phyloP scores from a whole-genome alignment of 2,329 filamentous ascomycete species.

The Domatiomyces globalis region DNA sequence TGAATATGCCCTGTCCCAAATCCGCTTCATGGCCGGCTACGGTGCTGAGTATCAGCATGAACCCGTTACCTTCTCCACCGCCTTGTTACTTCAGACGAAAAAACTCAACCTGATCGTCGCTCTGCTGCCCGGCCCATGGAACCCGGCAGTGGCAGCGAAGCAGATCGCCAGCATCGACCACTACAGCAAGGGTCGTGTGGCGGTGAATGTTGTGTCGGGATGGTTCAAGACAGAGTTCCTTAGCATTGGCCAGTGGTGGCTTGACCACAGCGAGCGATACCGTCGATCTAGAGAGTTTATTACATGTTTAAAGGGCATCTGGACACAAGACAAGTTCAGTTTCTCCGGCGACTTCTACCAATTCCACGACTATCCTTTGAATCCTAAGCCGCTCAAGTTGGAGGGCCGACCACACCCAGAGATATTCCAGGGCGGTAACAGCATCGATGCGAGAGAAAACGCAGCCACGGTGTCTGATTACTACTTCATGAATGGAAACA shows the following conservation, averaged over 20 bases:
- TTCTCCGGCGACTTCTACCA: conserved; percentile 41
- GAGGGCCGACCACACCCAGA: conserved; percentile 36
- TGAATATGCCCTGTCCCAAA: conserved; percentile 39
- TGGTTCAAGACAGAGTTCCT: conserved; percentile 43
- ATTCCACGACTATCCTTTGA: conserved; percentile 37
- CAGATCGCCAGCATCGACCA: conserved; percentile 41
- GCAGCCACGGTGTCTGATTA: conserved; percentile 36
- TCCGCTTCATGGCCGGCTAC: conserved; percentile 40
- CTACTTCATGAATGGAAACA: conserved; percentile 46
- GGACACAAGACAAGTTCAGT: conserved; percentile 37
- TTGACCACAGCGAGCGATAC: conserved; percentile 40
- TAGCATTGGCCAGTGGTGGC: conserved; percentile 41
- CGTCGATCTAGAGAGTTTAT: conserved; percentile 39
- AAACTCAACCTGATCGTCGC: conserved; percentile 39
- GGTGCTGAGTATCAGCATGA: conserved; percentile 38
- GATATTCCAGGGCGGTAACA: conserved; percentile 42
- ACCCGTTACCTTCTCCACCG: conserved; percentile 39
- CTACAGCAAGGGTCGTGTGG: conserved; percentile 31
- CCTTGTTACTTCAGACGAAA: conserved; percentile 34
- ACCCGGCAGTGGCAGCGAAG: conserved; percentile 39
- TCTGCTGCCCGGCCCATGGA: conserved; percentile 38
- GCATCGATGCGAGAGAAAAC: conserved; percentile 37
- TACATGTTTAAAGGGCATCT: conserved; percentile 37
- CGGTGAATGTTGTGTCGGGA: conserved; percentile 39
- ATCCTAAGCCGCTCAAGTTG: conserved; percentile 35